Evolutionary conservation across 2,329 filamentous ascomycete genomes (phyloP), one percentile per base, ranked within the genome.

Genomic region (Cyclaneusma minus): DNA sequence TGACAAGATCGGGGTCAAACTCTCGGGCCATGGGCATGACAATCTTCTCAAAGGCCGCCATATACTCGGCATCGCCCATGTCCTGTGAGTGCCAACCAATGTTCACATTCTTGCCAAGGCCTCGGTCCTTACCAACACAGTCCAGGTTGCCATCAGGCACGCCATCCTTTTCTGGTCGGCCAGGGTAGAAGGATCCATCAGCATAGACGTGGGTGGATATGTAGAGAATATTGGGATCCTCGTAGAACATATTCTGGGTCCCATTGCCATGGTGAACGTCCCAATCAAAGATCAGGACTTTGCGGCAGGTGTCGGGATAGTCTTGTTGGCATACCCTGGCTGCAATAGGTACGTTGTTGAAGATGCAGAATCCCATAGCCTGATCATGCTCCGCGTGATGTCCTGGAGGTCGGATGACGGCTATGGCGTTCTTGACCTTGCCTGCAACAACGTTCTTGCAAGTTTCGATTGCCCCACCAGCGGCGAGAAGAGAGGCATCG

Each of bases 31-130:
- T 89, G 1, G 89, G 89, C 83, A 98, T 94, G 22, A 98, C 75
- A 18, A 95, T 76, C 47, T 84, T 76, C 42, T 98, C 85, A 42
- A 98, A 98, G 2, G 89, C 89, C 25, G 83, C 87, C 55, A 98
- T 71, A 50, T 98, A 98, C 49, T 98, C 89, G 4, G 82, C 85
- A 49, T 98, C 89, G 1, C 84, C 84, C 83, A 98, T 94, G 1
- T 76, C 70, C 38, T 76, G 70, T 23, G 67, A 61, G 29, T 69
- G 61, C 71, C 70, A 76, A 16, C 64, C 67, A 23, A 76, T 75
- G 40, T 76, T 76, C 48, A 76, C 56, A 44, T 76, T 76, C 41
- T 59, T 68, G 4, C 70, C 70, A 4, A 66, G 45, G 2, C 68
- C 70, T 0, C 48, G 40, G 1, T 60, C 65, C 2, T 53, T 51